These are phyloP conservation scores for Candolleomyces aberdarensis DNA, from an alignment of 768 basidiomycete species.

Conservation along the genomic window DNA sequence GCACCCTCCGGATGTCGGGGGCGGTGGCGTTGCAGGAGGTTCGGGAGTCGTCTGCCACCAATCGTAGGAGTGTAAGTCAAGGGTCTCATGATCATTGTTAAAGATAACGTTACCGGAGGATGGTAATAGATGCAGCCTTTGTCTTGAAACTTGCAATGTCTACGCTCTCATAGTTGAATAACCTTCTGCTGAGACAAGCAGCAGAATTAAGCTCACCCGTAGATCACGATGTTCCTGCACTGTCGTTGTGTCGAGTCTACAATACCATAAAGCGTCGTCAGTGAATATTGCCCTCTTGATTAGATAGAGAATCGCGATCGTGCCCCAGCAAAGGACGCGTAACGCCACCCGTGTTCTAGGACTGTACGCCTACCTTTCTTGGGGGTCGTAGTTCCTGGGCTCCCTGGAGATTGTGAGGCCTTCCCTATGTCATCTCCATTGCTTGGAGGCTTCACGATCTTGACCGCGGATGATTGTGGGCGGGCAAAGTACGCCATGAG, in stretches of 20 bases:
- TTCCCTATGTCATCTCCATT: conserved; percentile 35
- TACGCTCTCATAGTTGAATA: conserved; percentile 21
- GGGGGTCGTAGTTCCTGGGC: conserved; percentile 21
- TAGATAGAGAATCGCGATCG: no score
- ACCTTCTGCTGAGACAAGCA: not conserved
- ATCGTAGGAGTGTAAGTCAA: not conserved
- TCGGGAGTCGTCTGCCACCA: not conserved
- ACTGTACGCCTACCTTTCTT: conserved; percentile 50
- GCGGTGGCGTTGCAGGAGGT: conserved; percentile 15
- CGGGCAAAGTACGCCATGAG: conserved; percentile 70
- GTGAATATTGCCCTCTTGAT: no score
- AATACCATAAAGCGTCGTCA: no score
- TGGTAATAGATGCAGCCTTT: conserved; percentile 86
- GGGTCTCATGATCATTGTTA: not conserved
- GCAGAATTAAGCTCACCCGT: conserved; percentile 56
- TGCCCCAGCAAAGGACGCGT: not conserved
- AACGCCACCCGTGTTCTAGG: not conserved
- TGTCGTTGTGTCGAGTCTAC: conserved; percentile 71
- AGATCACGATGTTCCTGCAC: conserved; percentile 89
- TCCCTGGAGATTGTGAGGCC: conserved; percentile 23
- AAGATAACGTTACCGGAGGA: conserved; percentile 51
- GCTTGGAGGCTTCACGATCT: conserved; percentile 61
- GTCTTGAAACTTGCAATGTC: conserved; percentile 82
- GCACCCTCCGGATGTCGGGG: conserved; percentile 22
- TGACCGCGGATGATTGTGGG: conserved; percentile 63